Conservation (phyloP, 139 green algal species). For the Chlamydomonas asymmetrica region DNA sequence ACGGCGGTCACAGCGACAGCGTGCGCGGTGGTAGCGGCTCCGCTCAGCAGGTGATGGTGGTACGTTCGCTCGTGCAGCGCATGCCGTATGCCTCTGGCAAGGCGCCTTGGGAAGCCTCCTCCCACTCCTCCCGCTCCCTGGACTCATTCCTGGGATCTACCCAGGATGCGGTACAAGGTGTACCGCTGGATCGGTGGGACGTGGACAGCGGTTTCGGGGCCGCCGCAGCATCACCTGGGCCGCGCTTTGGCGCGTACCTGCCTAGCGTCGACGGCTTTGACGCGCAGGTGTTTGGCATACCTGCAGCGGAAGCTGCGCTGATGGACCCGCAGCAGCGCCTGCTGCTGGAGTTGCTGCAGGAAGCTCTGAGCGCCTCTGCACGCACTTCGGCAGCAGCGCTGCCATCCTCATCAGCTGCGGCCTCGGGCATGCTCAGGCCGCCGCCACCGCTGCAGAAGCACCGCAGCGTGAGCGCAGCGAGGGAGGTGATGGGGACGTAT, state of each 20-base stretch:
- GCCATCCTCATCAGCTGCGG: background rate
- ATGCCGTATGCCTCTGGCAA: too few species aligned
- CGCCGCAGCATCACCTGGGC: background rate
- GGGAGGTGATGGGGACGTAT: conserved; percentile 31
- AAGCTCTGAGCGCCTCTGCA: background rate
- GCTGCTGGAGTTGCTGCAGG: conserved; percentile 62
- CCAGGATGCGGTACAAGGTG: too few species aligned
- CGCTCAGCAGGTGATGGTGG: background rate
- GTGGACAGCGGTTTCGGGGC: too few species aligned
- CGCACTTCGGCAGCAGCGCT: conserved; percentile 2
- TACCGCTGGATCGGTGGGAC: conserved; percentile 76
- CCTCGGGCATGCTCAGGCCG: too few species aligned
- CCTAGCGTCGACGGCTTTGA: conserved; percentile 62
- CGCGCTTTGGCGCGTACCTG: conserved; percentile 64
- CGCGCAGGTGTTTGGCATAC: conserved; percentile 47
- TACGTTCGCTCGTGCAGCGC: conserved; percentile 22
- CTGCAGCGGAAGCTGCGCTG: conserved; percentile 53
- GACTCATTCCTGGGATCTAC: too few species aligned
- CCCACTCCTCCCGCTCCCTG: too few species aligned
- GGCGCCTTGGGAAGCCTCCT: too few species aligned
- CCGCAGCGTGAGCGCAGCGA: background rate
- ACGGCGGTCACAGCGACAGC: background rate
- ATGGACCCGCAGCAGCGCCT: conserved; percentile 88
- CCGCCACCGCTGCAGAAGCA: background rate
- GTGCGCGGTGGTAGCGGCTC: background rate